These are phyloP conservation scores for Fonsecaea nubica DNA, from an alignment of 2,329 filamentous ascomycete species.

Conservation along the genomic window DNA sequence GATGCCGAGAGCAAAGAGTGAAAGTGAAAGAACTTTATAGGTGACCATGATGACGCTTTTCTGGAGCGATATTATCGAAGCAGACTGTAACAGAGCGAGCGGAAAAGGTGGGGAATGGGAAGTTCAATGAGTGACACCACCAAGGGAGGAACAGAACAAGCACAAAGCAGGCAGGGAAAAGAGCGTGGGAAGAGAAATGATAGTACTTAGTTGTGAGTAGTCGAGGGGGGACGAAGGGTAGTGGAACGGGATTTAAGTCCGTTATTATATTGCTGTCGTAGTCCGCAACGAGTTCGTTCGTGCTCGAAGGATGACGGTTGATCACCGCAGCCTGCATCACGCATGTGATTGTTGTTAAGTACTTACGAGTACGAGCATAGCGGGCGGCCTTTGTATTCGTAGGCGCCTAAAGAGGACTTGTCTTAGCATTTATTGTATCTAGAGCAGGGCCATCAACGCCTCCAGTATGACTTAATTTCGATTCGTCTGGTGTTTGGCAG, in stretches of 20 bases:
- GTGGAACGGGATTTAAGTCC: neutral
- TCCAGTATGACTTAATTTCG: neutral
- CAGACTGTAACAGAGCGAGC: neutral
- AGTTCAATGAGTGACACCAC: neutral
- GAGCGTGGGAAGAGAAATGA: neutral
- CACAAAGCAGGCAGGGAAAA: neutral
- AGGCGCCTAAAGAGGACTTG: neutral
- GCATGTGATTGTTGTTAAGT: neutral
- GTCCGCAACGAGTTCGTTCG: neutral
- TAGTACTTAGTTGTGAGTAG: no score
- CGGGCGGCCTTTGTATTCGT: neutral
- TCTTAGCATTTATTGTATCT: neutral
- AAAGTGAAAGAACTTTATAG: neutral
- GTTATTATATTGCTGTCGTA: neutral
- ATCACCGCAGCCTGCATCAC: neutral
- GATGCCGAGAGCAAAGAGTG: neutral
- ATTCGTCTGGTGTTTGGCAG: neutral
- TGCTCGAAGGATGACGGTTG: neutral
- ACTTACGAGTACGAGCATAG: no score
- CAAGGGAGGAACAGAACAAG: neutral
- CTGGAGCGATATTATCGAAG: neutral
- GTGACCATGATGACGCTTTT: neutral
- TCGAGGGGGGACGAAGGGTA: neutral
- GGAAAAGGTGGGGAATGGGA: neutral
- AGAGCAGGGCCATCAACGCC: neutral